phyloP scores from a whole-genome alignment of 345 rosid species.

The Mercurialis annua region DNA sequence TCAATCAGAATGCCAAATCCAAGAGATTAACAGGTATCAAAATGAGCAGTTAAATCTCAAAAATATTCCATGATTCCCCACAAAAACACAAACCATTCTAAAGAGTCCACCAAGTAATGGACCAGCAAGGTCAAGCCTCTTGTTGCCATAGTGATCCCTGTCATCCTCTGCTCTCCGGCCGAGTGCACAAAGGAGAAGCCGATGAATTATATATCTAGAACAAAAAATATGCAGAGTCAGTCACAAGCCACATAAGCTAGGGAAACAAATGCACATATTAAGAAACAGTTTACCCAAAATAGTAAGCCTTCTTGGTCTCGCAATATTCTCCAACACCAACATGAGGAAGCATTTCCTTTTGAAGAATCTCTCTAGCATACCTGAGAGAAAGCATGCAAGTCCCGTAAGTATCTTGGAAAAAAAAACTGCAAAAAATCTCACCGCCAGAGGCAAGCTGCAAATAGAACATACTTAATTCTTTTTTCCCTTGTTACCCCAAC shows the following conservation, averaged over 20 bases:
- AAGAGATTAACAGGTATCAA: not conserved
- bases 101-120: conserved; percentile 97
- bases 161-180: conserved; percentile 97
- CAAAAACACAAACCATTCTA: conserved; percentile 67
- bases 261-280: not conserved
- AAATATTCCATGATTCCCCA: not conserved
- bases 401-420: conserved; percentile 20
- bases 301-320: conserved; percentile 96
- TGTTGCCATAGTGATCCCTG: conserved; percentile 98
- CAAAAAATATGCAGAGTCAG: conserved; percentile 3
- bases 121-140: conserved; percentile 99
- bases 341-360: conserved; percentile 99
- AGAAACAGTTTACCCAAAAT: conserved; percentile 65
- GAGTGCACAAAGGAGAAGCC: conserved; percentile 89
- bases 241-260: conserved; percentile 19
- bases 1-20: conserved; percentile 5
- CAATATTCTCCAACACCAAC: conserved; percentile 90
- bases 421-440: not conserved
- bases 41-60: not conserved
- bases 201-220: conserved; percentile 79
- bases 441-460: conserved; percentile 23
- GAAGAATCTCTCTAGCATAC: conserved; percentile 96
- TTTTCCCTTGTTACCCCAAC: conserved; percentile 93
- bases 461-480: conserved; percentile 79
- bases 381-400: conserved; percentile 41